phyloP scores from a whole-genome alignment of 768 basidiomycete genomes.

The Lactifluus volemus region DNA sequence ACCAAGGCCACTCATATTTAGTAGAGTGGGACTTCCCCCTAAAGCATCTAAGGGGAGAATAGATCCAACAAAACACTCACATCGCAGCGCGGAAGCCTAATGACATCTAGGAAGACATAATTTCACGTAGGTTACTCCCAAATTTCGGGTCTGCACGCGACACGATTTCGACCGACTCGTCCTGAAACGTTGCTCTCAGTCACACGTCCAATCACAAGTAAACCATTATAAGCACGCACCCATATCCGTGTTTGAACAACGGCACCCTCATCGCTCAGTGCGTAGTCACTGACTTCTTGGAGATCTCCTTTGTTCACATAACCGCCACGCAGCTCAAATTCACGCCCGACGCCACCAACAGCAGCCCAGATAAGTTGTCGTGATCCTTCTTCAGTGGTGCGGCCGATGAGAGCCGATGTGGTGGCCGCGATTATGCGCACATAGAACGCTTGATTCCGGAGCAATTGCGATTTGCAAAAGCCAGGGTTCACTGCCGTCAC shows the following conservation, averaged over 20 bases:
- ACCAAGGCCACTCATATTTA: no score
- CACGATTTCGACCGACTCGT: constrained; percentile 9
- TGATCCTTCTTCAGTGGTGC: constrained; percentile 11
- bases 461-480: constrained; percentile 10
- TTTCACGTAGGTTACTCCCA: background rate
- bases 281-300: constrained; percentile 12
- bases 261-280: constrained; percentile 10
- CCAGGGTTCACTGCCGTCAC: constrained; percentile 14
- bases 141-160: constrained; percentile 5
- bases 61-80: background rate
- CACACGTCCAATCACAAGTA: background rate
- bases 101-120: background rate
- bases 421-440: background rate
- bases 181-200: background rate
- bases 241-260: constrained; percentile 5
- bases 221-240: background rate
- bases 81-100: background rate
- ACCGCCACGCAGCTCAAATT: constrained; percentile 2
- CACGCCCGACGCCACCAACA: constrained; percentile 6
- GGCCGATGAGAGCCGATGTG: background rate
- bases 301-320: constrained; percentile 1
- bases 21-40: no score
- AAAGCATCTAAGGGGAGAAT: no score
- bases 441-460: background rate
- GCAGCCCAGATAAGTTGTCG: constrained; percentile 13